Base-by-base conservation (phyloP, 495 filamentous ascomycete species). In the Aspergillus baeticus region DNA sequence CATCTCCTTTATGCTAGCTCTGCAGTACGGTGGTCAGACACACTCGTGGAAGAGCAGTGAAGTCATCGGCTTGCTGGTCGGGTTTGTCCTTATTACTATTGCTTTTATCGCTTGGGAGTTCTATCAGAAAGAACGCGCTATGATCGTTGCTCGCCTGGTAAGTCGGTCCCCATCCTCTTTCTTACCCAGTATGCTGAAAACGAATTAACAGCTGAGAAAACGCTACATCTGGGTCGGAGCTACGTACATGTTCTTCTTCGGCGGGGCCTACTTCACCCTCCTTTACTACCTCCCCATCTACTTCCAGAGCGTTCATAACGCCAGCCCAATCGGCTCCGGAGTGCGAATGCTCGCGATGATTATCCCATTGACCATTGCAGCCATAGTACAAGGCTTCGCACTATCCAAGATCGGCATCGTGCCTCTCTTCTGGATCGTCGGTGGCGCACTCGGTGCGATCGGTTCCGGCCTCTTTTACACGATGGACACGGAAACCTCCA, bases 401-500 rank as follows among this genome's bases (percentile, higher is more conserved):
- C 77, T 87, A 34, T 81, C 80, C 2, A 58, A 69, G 0, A 66
- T 82, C 23, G 88, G 89, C 1, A 87, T 90, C 61, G 90, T 89
- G 68, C 77, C 82, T 0, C 87, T 87, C 2, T 84, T 85, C 59
- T 79, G 88, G 68, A 73, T 86, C n/a, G 41, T 73, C 14, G 76
- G 81, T 6, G 68, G 78, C 10, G 69, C 77, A 8, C 41, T 91
- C 6, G 64, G 72, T 10, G 54, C 82, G 0, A 68, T 91, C 51
- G 90, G 88, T 20, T 75, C 77, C 10, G 90, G 87, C 0, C 74
- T 94, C 7, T 64, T 91, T 8, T 82, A 77, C 3, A 87, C 79
- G 5, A 84, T 84, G 49, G 59, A 72, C 15, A 48, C 62, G 0
- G 54, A 68, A 6, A 83, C 77, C 6, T 48, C 66, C 5, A 57